Evolutionary conservation across 176 grass and related monocot species (phyloP).

Genomic region (Otatea glauca): DNA sequence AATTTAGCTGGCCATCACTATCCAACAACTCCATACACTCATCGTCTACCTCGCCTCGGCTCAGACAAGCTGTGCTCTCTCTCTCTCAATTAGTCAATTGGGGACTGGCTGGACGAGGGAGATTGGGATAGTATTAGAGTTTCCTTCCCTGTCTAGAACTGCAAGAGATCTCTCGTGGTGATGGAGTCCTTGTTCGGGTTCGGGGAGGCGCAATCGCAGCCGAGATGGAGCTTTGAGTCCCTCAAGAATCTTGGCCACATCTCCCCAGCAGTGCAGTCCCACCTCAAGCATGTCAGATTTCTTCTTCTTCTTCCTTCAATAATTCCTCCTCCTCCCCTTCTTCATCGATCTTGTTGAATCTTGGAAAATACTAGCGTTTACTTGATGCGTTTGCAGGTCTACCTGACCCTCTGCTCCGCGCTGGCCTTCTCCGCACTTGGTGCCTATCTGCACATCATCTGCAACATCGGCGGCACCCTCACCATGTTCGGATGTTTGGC

Average conservation of each 20-base stretch:
- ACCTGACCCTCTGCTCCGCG: constrained; percentile 71
- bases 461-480: constrained; percentile 67
- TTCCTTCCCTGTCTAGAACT: background rate
- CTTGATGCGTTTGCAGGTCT: constrained; percentile 50
- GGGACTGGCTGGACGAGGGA: no score
- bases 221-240: background rate
- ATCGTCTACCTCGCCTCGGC: no score
- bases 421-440: constrained; percentile 62
- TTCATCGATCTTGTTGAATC: background rate
- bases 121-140: no score
- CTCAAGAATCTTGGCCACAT: constrained; percentile 36
- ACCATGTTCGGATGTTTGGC: constrained; percentile 57
- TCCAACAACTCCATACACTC: no score
- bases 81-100: background rate
- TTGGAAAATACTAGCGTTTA: background rate
- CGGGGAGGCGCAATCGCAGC: background rate
- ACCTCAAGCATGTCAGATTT: constrained; percentile 32
- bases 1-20: no score
- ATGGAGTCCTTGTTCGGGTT: constrained; percentile 20
- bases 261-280: constrained; percentile 31
- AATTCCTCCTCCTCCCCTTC: background rate
- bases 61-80: no score
- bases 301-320: background rate
- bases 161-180: background rate
- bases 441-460: constrained; percentile 61